Percentiles rank a stretch among this genome's conserved stretches.
These are phyloP conservation scores for Penicillium thymicola DNA, from an alignment of 2,329 filamentous ascomycete species.

Conservation along the genomic window DNA sequence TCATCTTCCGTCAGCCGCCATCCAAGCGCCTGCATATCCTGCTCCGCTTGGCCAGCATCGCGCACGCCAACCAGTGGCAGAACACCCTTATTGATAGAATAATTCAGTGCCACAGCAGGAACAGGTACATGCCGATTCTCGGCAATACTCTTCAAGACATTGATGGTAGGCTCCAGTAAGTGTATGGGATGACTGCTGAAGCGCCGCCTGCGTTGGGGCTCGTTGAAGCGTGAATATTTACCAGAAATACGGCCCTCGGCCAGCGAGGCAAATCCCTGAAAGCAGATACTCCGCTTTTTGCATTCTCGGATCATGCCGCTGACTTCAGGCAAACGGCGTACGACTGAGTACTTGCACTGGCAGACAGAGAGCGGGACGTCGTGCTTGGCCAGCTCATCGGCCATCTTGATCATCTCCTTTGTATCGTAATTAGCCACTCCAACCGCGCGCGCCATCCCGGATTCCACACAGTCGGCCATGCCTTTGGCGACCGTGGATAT, in stretches of 20 bases:
- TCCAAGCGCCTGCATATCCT: conserved; percentile 40
- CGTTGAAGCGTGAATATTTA: conserved; percentile 40
- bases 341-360: conserved; percentile 46
- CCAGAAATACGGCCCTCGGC: conserved; percentile 41
- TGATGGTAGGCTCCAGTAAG: conserved; percentile 40
- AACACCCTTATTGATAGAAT: conserved; percentile 45
- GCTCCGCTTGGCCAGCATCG: conserved; percentile 41
- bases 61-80: conserved; percentile 44
- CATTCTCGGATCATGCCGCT: conserved; percentile 42
- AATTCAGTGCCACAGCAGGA: conserved; percentile 46
- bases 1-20: conserved; percentile 45
- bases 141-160: conserved; percentile 36
- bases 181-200: conserved; percentile 47
- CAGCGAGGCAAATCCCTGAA: conserved; percentile 44
- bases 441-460: conserved; percentile 41
- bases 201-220: conserved; percentile 36
- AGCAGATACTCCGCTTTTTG: conserved; percentile 41
- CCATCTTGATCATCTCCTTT: conserved; percentile 44
- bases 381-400: conserved; percentile 39
- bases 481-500: conserved; percentile 42
- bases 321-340: conserved; percentile 43
- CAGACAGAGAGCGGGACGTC: conserved; percentile 43
- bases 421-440: conserved; percentile 46
- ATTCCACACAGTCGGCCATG: conserved; percentile 44
- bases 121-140: conserved; percentile 33